Percentiles rank a stretch among this genome's conserved stretches.
phyloP scores from a whole-genome alignment of 257 asterid genomes.

The Sherardia arvensis region DNA sequence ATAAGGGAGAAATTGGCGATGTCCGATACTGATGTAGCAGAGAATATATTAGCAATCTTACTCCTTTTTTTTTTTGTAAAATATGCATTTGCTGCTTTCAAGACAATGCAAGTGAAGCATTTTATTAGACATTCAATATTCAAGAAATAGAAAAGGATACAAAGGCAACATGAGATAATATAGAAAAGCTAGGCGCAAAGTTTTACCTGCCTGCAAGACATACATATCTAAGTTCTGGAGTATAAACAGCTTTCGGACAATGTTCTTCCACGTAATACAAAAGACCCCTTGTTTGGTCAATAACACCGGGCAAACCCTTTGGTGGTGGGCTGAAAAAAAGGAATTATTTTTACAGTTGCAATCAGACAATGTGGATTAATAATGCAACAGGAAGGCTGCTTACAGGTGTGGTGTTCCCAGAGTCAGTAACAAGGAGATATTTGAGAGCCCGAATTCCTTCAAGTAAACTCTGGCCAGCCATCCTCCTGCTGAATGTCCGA shows the following conservation, averaged over 20 bases:
- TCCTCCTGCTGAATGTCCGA: slow-evolving; percentile 98
- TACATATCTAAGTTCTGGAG: slow-evolving; percentile 75
- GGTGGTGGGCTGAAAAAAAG: slow-evolving; percentile 59
- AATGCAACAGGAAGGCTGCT: slow-evolving; percentile 6
- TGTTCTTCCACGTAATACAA: slow-evolving; percentile 68
- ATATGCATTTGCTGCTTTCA: neutral
- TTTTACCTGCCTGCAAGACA: slow-evolving; percentile 90
- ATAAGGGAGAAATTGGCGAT: neutral
- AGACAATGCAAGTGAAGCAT: neutral
- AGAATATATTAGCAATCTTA: neutral
- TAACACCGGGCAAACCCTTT: slow-evolving; percentile 80
- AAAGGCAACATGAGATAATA: neutral
- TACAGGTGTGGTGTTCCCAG: slow-evolving; percentile 96
- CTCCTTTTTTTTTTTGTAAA: no score
- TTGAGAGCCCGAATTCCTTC: slow-evolving; percentile 64
- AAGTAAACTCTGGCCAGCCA: slow-evolving; percentile 90
- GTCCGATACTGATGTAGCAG: neutral
- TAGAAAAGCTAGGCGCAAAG: neutral
- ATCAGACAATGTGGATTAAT: neutral
- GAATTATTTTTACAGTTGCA: slow-evolving; percentile 1
- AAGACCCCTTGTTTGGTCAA: slow-evolving; percentile 95
- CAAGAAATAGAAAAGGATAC: neutral
- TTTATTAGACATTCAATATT: neutral
- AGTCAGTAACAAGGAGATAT: slow-evolving; percentile 64
- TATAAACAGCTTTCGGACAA: slow-evolving; percentile 76